These are phyloP conservation scores for Crepidotus variabilis DNA, from an alignment of 768 basidiomycete genomes.

Conservation along the genomic window DNA sequence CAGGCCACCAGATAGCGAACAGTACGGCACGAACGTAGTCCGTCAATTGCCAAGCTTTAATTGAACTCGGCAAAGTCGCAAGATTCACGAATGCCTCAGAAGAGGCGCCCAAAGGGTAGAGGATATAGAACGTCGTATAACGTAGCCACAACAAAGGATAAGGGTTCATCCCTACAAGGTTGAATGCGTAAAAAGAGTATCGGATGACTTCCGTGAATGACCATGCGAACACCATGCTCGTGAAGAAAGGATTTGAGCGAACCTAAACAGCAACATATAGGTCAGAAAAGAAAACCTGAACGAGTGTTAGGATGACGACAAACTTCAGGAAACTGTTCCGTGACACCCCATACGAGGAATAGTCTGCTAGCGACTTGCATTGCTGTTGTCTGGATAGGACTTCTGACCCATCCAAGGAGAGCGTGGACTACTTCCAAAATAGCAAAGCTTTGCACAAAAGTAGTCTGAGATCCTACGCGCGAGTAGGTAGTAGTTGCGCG, in stretches of 20 bases:
- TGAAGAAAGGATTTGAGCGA: conserved; percentile 73
- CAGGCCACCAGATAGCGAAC: conserved; percentile 86
- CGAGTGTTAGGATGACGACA: conserved; percentile 18
- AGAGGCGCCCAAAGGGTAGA: conserved; percentile 91
- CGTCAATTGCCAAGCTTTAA: conserved; percentile 40
- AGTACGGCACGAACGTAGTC: conserved; percentile 58
- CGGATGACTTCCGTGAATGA: conserved; percentile 87
- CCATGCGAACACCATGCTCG: conserved; percentile 93
- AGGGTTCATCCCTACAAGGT: conserved; percentile 53
- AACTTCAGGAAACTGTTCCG: conserved; percentile 59
- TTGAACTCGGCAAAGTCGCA: conserved; percentile 60
- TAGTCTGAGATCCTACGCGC: conserved; percentile 57
- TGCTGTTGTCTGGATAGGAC: conserved; percentile 67
- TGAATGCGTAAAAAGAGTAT: conserved; percentile 81
- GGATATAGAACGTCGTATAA: conserved; percentile 89
- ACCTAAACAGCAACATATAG: conserved; percentile 45
- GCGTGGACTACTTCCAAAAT: conserved; percentile 82
- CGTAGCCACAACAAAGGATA: conserved; percentile 63
- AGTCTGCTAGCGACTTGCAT: conserved; percentile 82
- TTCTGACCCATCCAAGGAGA: conserved; percentile 73
- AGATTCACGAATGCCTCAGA: conserved; percentile 87
- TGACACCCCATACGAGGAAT: conserved; percentile 83
- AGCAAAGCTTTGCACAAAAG: conserved; percentile 81
- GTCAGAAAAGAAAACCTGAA: neutral
- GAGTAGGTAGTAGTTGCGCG: conserved; percentile 56